Conservation (phyloP, 805 yeast genomes). For the Alloascoidea africana region DNA sequence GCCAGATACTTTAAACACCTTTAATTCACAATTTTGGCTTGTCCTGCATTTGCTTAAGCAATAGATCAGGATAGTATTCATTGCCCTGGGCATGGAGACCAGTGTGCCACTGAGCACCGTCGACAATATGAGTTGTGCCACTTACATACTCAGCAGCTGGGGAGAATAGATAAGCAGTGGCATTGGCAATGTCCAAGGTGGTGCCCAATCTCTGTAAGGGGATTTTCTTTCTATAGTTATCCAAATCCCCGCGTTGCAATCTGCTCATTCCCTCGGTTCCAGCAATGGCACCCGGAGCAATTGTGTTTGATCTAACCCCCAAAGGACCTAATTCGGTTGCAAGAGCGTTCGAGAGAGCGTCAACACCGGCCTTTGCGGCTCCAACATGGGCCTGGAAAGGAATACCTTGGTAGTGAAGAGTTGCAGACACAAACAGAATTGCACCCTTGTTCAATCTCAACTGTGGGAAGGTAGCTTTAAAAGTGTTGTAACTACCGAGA, state of each 20-base stretch:
- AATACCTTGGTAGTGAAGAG: slow-evolving; percentile 78
- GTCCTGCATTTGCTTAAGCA: slow-evolving; percentile 17
- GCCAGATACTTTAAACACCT: slow-evolving; percentile 2
- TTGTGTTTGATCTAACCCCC: slow-evolving; percentile 69
- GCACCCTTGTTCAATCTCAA: slow-evolving; percentile 54
- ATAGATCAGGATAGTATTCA: slow-evolving; percentile 27
- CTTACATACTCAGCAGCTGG: slow-evolving; percentile 67
- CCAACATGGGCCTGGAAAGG: slow-evolving; percentile 86
- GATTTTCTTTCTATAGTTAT: slow-evolving; percentile 27
- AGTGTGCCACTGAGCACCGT: slow-evolving; percentile 85
- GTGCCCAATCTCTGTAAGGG: slow-evolving; percentile 42
- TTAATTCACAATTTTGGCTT: slow-evolving; percentile 21
- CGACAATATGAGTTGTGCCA: slow-evolving; percentile 71
- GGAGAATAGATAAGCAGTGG: slow-evolving; percentile 73
- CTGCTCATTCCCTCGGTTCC: slow-evolving; percentile 79
- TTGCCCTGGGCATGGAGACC: slow-evolving; percentile 26
- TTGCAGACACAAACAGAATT: slow-evolving; percentile 70
- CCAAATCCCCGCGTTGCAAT: slow-evolving; percentile 28
- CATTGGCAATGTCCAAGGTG: slow-evolving; percentile 70
- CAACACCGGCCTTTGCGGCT: slow-evolving; percentile 94
- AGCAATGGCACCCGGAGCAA: slow-evolving; percentile 86
- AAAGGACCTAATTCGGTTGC: slow-evolving; percentile 89
- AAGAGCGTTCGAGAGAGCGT: slow-evolving; percentile 67
- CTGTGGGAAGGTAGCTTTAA: slow-evolving; percentile 63
- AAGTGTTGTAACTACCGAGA: slow-evolving; percentile 80